Evolutionary conservation across 78 protist species (phyloP), one percentile per base, ranked within the genome.

Genomic region (Pigoraptor vietnamica): DNA sequence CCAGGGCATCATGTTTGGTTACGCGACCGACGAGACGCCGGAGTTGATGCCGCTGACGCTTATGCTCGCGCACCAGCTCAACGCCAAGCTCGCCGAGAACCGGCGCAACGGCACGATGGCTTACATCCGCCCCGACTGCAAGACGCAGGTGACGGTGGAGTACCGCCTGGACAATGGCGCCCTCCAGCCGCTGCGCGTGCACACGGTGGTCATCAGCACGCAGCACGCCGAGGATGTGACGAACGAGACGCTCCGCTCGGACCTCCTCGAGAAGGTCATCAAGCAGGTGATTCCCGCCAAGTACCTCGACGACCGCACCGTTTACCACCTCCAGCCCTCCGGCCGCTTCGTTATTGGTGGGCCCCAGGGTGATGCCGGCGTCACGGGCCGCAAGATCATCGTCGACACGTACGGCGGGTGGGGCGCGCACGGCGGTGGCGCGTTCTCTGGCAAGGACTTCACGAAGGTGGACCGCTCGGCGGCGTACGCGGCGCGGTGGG

Each of bases 371-470:
- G 99, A 99, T 56, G 99, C 99, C 56, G 99, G 99, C 81, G 96
- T 99, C 34, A 99, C 99, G 24, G 99, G 99, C 92, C 96, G 99
- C 90, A 99, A 99, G 98, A 99, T 99, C 93, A 99, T 99, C 93
- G 98, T 99, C 48, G 99, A 99, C 95, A 96, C 99, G 33, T 99
- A 99, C 96, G 99, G 99, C 39, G 99, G 99, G 89, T 98, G 99
- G 99, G 99, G 99, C 81, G 99, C 99, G 32, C 99, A 99, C 97
- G 99, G 99, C 33, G 99, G 99, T 38, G 99, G 99, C 89, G 99
- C 99, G 88, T 99, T 99, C 99, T 98, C 99, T 36, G 99, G 99
- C 89, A 99, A 99, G 98, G 99, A 99, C 96, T 98, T 97, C 81
- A 93, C 99, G 94, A 99, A 99, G 98, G 99, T 99, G 91, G 99